A percentile compares a stretch with the other conserved stretches of the same genome.
Evolutionary conservation across 1,284 basidiomycete species (phyloP).

Genomic region (Caloboletus inedulis): DNA sequence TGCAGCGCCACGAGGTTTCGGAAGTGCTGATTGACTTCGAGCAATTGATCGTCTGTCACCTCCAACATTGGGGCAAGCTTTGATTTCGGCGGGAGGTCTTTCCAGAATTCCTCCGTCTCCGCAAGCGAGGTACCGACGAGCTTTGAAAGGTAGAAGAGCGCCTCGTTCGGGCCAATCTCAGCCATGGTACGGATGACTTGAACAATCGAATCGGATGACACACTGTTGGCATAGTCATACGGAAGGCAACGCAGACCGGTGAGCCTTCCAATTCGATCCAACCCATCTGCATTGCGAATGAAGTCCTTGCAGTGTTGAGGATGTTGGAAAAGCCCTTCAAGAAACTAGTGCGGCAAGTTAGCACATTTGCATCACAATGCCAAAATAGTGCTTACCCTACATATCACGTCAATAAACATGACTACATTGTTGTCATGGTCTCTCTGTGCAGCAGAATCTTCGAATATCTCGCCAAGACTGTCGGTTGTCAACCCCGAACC

Average conservation of each 20-base stretch:
- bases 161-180: constrained; percentile 79
- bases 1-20: constrained; percentile 73
- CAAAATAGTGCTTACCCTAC: constrained; percentile 50
- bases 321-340: constrained; percentile 94
- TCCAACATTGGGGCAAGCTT: constrained; percentile 63
- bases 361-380: neutral
- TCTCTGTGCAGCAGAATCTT: constrained; percentile 45
- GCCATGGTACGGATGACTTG: constrained; percentile 87
- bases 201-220: constrained; percentile 81
- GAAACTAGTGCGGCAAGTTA: constrained; percentile 53
- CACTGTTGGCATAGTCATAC: constrained; percentile 83
- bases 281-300: constrained; percentile 70
- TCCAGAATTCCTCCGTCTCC: constrained; percentile 74
- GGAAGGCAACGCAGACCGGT: constrained; percentile 86
- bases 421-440: constrained; percentile 72
- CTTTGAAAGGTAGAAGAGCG: constrained; percentile 69
- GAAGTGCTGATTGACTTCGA: constrained; percentile 65
- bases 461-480: constrained; percentile 18
- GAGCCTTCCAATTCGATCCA: constrained; percentile 73
- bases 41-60: constrained; percentile 43
- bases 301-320: constrained; percentile 90
- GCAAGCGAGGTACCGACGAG: constrained; percentile 72
- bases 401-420: constrained; percentile 72
- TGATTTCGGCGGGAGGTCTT: constrained; percentile 47
- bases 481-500: constrained; percentile 32